Base-by-base conservation (phyloP, 2,329 filamentous ascomycete genomes). In the Fusarium papillatum region DNA sequence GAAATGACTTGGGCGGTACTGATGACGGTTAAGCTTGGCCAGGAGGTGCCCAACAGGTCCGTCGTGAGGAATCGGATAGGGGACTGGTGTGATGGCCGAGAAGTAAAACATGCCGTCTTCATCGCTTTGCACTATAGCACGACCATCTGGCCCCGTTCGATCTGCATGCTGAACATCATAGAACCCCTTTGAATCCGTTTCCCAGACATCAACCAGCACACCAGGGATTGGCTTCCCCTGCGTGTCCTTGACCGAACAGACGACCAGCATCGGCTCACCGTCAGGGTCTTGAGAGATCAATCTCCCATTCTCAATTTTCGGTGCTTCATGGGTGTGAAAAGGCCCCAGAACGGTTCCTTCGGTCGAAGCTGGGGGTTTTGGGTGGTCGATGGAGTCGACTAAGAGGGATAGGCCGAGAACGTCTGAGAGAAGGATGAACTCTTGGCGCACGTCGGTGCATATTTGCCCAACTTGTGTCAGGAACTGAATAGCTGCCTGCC, bases 21-120 rank as follows among this genome's bases (percentile, higher is more conserved):
- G 91, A 85, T 97, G 95, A 26, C 95, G 87, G 31, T 89, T 88
- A 78, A 97, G 82, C 80, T 86, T 83, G 81, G 86, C 85, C 80
- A 97, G 84, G 77, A 97, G 82, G 84, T 91, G 90, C 0, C 95
- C 95, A 1, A 98, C 95, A 0, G 95, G 95, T 9, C 94, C 94
- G 83, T 98, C 95, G 80, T 94, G 89, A 3, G 95, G 95, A 80
- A 97, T 96, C 0, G 94, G 93, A 83, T 98, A 98, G 68, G 93
- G 92, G 70, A 97, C 95, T 0, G 95, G 95, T 73, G 93, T 92
- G 82, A 98, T 95, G 0, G 93, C 95, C 80, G 92, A 93, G 86
- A 97, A 98, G 92, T 93, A 97, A 83, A 98, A 76, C 7, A 63
- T 55, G 11, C 80, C 82, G 6, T 79, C 60, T 2, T 72, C 71